Evolutionary conservation across 805 yeast genomes (phyloP).

Genomic region (Spathaspora hagerdaliae): DNA sequence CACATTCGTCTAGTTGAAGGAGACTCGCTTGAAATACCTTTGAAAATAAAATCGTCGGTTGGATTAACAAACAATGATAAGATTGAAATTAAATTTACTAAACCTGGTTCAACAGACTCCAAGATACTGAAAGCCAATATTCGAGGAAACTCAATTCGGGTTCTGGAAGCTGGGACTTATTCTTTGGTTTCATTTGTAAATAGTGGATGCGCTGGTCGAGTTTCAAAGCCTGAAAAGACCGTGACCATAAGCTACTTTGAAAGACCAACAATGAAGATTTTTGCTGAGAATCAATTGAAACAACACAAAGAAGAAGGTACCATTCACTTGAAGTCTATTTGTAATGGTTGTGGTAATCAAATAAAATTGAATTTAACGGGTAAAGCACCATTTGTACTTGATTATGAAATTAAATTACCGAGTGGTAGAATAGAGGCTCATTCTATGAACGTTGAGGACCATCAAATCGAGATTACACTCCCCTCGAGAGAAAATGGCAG

Average conservation of each 20-base stretch:
- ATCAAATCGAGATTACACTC: conserved; percentile 30
- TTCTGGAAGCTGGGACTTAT: conserved; percentile 42
- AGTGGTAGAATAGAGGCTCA: conserved; percentile 42
- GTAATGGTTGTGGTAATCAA: conserved; percentile 25
- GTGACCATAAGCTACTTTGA: conserved; percentile 19
- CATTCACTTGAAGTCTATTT: conserved; percentile 23
- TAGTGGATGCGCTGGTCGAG: conserved; percentile 43
- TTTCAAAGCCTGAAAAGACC: conserved; percentile 15
- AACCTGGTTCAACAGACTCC: neutral
- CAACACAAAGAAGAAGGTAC: conserved; percentile 23
- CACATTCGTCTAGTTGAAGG: conserved; percentile 56
- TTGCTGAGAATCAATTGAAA: conserved; percentile 13
- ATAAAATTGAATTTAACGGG: conserved; percentile 47
- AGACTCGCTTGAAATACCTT: conserved; percentile 52
- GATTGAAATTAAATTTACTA: conserved; percentile 28
- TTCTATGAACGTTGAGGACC: conserved; percentile 26
- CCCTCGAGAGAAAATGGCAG: conserved; percentile 49
- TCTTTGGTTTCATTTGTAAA: conserved; percentile 34
- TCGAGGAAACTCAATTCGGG: conserved; percentile 13
- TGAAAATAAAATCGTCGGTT: conserved; percentile 30
- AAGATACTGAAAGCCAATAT: neutral
- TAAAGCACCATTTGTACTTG: conserved; percentile 63
- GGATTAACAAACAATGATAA: conserved; percentile 25
- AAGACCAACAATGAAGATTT: conserved; percentile 21
- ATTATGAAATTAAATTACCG: conserved; percentile 60